phyloP scores from a whole-genome alignment of 495 filamentous ascomycete species.

The Penicillium roqueforti region DNA sequence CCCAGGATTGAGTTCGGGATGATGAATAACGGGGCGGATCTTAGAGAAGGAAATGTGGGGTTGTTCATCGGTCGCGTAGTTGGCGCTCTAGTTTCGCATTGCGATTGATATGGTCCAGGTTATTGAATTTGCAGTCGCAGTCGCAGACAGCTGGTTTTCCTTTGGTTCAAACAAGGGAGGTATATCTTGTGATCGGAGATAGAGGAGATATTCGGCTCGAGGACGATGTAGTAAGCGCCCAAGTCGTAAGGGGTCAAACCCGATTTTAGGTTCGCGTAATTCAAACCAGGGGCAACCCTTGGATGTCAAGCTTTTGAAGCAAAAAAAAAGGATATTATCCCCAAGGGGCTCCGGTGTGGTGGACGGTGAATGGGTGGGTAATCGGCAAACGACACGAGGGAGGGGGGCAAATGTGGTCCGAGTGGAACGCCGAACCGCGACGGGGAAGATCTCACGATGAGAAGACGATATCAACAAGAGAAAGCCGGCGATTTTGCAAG shows the following conservation, averaged over 20 bases:
- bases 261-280: not conserved
- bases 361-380: constrained; percentile 5
- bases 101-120: constrained; percentile 23
- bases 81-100: constrained; percentile 40
- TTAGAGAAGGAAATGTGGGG: constrained; percentile 19
- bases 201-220: not conserved
- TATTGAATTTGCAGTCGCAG: not conserved
- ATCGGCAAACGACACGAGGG: constrained; percentile 17
- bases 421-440: constrained; percentile 10
- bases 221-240: constrained; percentile 4
- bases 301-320: not conserved
- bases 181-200: constrained; percentile 6
- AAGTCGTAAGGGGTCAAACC: not conserved
- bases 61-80: constrained; percentile 28
- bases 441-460: constrained; percentile 2
- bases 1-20: constrained; percentile 13
- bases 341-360: not conserved
- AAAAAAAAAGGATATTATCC: not conserved
- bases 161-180: not conserved
- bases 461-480: not conserved
- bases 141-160: not conserved
- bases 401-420: constrained; percentile 12
- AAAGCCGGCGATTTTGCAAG: constrained; percentile 6
- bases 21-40: constrained; percentile 18
- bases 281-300: not conserved